Evolutionary conservation across 2,329 filamentous ascomycete genomes (phyloP), one percentile per base, ranked within the genome.

Genomic region (Neocatenulostroma microsporum): DNA sequence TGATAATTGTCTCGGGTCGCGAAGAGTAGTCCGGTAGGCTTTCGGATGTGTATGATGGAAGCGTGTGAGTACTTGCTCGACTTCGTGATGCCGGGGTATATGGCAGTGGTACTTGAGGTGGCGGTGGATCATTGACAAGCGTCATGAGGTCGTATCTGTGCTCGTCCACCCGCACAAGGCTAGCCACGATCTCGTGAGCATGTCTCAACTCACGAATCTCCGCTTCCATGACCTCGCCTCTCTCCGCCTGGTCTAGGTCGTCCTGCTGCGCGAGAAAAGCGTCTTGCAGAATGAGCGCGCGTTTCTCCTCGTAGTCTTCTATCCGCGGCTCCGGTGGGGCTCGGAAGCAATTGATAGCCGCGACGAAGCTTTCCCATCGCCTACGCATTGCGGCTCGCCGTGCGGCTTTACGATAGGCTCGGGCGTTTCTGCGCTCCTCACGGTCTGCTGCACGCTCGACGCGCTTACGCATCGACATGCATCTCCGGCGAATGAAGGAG

Each of bases 371-470:
- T 13, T 50, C 55, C 69, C 71, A 74, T 62, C 68, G 73, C 34
- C 66, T 63, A 21, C 63, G 60, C 61, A 69, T 67, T 26, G 65
- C 62, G 30, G 72, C 69, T 20, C 66, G 59, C 15, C 70, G 64
- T 14, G 73, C 73, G 20, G 73, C 72, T 21, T 67, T 62, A 27
- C 66, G 66, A 47, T 77, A 78, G 6, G 68, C 63, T 10, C 66
- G 62, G 9, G 62, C 68, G 19, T 67, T 70, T 20, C 64, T 60
- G 34, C 72, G 64, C 54, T 77, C 72, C 57, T 78, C 73, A 11
- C 64, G 64, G 28, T 66, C 61, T 12, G 73, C 70, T 7, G 69
- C 64, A 18, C 71, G 63, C 39, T 76, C 73, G 10, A 67, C 69
- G 39, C 68, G 66, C 20, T 62, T 66, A 21, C 70, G 66, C 17